These are phyloP conservation scores for Clonostachys solani DNA, from an alignment of 2,329 filamentous ascomycete genomes.

Conservation along the genomic window DNA sequence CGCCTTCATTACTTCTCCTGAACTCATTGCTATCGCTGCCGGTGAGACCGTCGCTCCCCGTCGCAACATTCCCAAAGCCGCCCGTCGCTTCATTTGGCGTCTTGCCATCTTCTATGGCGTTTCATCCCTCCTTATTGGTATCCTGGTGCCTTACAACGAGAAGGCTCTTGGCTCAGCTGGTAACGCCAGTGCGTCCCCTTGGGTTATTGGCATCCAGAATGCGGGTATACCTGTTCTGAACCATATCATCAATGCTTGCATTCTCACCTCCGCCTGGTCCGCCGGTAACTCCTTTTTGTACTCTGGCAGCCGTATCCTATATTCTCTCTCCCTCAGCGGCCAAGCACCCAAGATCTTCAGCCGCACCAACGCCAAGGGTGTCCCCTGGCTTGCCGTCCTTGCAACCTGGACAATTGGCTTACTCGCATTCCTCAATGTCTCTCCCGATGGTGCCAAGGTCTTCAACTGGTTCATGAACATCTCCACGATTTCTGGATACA, in stretches of 20 bases:
- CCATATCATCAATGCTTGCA: conserved; percentile 63
- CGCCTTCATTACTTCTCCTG: conserved; percentile 58
- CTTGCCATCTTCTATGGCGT: conserved; percentile 61
- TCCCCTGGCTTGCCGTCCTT: conserved; percentile 52
- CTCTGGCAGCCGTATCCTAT: conserved; percentile 65
- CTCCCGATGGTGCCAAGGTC: conserved; percentile 55
- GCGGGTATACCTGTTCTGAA: conserved; percentile 60
- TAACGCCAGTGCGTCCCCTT: conserved; percentile 54
- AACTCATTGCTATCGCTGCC: conserved; percentile 59
- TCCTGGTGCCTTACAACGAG: conserved; percentile 63
- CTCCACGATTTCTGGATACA: conserved; percentile 57
- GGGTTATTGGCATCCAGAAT: conserved; percentile 63
- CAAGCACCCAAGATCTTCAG: conserved; percentile 62
- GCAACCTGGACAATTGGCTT: conserved; percentile 55
- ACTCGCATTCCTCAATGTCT: conserved; percentile 67
- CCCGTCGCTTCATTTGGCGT: conserved; percentile 56
- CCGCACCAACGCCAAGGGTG: conserved; percentile 55
- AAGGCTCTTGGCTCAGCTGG: conserved; percentile 52
- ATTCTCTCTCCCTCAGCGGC: conserved; percentile 62
- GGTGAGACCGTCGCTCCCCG: conserved; percentile 62
- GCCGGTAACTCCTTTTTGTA: conserved; percentile 60
- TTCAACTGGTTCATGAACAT: conserved; percentile 72
- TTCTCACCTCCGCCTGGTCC: conserved; percentile 63
- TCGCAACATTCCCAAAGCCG: conserved; percentile 62
- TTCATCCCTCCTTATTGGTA: conserved; percentile 56